Conservation (phyloP, 75 land plant species). For the Sequoiadendron giganteum region DNA sequence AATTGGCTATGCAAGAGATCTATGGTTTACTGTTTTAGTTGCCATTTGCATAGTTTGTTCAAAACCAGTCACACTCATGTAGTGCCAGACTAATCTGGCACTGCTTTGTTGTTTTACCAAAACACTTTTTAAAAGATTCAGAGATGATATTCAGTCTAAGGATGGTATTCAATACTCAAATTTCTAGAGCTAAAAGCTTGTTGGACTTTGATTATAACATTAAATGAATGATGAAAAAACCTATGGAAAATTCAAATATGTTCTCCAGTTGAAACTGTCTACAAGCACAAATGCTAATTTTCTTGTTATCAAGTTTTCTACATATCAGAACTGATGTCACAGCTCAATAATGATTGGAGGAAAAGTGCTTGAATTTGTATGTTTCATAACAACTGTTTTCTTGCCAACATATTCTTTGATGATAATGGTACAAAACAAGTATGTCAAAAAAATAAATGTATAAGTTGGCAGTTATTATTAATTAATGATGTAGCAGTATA, state of each 20-base stretch:
- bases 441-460: background rate
- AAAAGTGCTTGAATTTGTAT: background rate
- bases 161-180: conserved; percentile 4
- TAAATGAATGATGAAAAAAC: background rate
- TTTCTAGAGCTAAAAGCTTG: background rate
- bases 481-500: background rate
- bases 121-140: background rate
- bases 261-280: background rate
- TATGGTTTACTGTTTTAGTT: background rate
- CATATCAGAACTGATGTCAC: background rate
- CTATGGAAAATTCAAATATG: background rate
- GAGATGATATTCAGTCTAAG: background rate
- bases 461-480: background rate
- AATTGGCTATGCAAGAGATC: background rate
- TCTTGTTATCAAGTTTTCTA: background rate
- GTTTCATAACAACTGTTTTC: background rate
- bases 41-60: background rate
- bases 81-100: background rate
- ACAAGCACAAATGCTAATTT: background rate
- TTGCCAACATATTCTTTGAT: background rate
- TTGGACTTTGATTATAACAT: background rate
- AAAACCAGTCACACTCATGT: background rate
- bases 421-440: background rate
- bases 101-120: background rate
- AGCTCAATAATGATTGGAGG: background rate